A percentile compares a stretch with the other conserved stretches of the same genome.
phyloP scores from a whole-genome alignment of 2,329 filamentous ascomycete genomes.

The Aspergillus sclerotialis region DNA sequence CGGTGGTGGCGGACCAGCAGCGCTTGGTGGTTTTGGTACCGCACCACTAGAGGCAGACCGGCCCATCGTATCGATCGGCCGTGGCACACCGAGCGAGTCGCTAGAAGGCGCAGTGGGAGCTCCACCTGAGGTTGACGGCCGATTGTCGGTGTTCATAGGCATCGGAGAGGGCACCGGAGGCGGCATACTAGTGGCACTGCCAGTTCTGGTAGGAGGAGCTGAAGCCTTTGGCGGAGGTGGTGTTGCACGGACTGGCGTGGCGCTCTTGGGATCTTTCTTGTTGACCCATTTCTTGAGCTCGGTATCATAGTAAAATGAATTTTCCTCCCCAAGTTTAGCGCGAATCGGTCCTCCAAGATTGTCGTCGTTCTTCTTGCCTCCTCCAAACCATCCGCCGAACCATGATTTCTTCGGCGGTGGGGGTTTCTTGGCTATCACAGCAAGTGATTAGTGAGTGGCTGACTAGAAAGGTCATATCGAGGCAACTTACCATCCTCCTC shows the following conservation, averaged over 20 bases:
- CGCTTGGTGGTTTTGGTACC: constrained; percentile 28
- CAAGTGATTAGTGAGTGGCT: not conserved
- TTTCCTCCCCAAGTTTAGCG: constrained; percentile 91
- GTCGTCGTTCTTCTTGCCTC: constrained; percentile 47
- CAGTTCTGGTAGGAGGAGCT: constrained; percentile 43
- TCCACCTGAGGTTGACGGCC: constrained; percentile 26
- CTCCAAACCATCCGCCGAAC: constrained; percentile 80
- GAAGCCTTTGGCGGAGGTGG: constrained; percentile 69
- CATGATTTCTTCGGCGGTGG: constrained; percentile 52
- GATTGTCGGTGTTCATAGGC: constrained; percentile 16
- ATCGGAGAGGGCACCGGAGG: constrained; percentile 28
- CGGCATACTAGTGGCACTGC: constrained; percentile 49
- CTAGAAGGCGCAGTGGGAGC: constrained; percentile 19
- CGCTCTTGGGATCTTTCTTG: constrained; percentile 70
- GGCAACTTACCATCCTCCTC: constrained; percentile 53
- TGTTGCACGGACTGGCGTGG: constrained; percentile 54
- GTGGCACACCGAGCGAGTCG: constrained; percentile 21
- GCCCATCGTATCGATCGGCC: constrained; percentile 22
- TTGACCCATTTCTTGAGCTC: constrained; percentile 98
- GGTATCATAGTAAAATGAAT: constrained; percentile 86
- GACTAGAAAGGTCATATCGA: not conserved
- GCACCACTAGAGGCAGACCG: constrained; percentile 33
- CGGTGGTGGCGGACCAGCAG: constrained; percentile 42
- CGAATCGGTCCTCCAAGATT: constrained; percentile 58
- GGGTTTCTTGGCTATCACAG: constrained; percentile 29